Percentiles rank a stretch among this genome's conserved stretches.
Conservation (phyloP, 345 rosid genomes). For the Geranium rotundifolium region DNA sequence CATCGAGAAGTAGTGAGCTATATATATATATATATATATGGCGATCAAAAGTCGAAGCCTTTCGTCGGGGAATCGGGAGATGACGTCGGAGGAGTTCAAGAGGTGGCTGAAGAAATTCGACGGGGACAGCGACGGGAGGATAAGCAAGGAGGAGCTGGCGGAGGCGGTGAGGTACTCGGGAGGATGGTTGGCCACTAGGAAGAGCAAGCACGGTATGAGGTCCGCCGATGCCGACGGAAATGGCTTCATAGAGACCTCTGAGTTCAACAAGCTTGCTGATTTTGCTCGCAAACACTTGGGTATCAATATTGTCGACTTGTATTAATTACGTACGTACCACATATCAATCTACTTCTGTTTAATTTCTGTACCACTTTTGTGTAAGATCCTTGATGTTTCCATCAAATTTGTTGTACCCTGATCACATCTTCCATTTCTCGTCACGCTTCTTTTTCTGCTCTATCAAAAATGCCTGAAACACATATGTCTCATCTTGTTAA, state of each 20-base stretch:
- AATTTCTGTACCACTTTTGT: no score
- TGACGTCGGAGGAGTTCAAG: slow-evolving; percentile 22
- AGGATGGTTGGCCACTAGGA: slow-evolving; percentile 6
- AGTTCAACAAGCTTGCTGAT: slow-evolving; percentile 10
- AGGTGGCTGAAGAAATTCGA: slow-evolving; percentile 16
- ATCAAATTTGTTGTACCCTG: no score
- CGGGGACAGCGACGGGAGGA: slow-evolving; percentile 9
- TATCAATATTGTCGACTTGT: slow-evolving; percentile 1
- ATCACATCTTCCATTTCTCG: no score
- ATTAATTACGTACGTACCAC: no score
- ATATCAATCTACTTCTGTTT: no score
- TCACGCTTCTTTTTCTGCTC: no score
- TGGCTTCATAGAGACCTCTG: slow-evolving; percentile 16
- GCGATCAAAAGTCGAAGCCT: slow-evolving; percentile 5
- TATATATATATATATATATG: no score
- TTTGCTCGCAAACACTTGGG: slow-evolving; percentile 14
- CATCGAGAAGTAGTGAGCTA: no score
- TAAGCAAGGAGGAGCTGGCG: slow-evolving; percentile 22
- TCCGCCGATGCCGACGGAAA: slow-evolving; percentile 9
- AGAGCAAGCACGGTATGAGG: slow-evolving; percentile 4
- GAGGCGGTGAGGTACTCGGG: slow-evolving; percentile 11
- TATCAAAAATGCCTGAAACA: no score
- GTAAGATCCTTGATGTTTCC: no score
- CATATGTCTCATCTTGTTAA: no score
- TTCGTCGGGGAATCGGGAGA: slow-evolving; percentile 2